Base-by-base conservation (phyloP, 139 green algal species). In the Chlorella sp. region DNA sequence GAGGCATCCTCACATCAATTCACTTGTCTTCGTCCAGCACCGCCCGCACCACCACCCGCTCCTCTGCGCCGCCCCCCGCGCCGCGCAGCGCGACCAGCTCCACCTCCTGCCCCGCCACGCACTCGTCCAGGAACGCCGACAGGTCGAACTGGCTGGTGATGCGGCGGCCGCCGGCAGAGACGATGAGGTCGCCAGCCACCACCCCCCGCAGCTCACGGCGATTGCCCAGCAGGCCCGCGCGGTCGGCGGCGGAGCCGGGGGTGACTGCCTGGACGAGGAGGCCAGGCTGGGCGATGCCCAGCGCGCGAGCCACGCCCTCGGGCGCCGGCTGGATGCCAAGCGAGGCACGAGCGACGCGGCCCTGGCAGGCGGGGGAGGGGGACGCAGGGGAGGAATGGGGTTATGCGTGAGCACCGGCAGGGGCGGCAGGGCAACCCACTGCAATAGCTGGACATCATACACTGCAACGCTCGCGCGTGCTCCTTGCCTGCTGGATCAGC, bases 401-500 rank as follows among this genome's bases (percentile, higher is more conserved):
- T n/a, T n/a, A n/a, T n/a, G n/a, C n/a, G n/a, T n/a, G n/a, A n/a
- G n/a, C n/a, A n/a, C n/a, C n/a, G n/a, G n/a, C n/a, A n/a, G n/a
- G n/a, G n/a, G n/a, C n/a, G n/a, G n/a, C n/a, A n/a, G n/a, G n/a
- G n/a, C n/a, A n/a, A n/a, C n/a, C n/a, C n/a, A n/a, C n/a, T n/a
- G n/a, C n/a, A n/a, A n/a, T n/a, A n/a, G n/a, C n/a, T n/a, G n/a
- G n/a, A n/a, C n/a, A n/a, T n/a, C n/a, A n/a, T n/a, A n/a, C n/a
- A n/a, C 53, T 75, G 69, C 51, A 75, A 51, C 27, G 69, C 53
- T 8, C 69, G n/a, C n/a, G n/a, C n/a, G n/a, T n/a, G n/a, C n/a
- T n/a, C n/a, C n/a, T n/a, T n/a, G n/a, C 92, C 46, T 83, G 84
- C 41, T 79, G 40, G 31, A 98, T 94, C 7, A 98, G 89, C 88